Evolutionary conservation across 129 eudicot species (phyloP).

Genomic region (Saussurea involucrata): DNA sequence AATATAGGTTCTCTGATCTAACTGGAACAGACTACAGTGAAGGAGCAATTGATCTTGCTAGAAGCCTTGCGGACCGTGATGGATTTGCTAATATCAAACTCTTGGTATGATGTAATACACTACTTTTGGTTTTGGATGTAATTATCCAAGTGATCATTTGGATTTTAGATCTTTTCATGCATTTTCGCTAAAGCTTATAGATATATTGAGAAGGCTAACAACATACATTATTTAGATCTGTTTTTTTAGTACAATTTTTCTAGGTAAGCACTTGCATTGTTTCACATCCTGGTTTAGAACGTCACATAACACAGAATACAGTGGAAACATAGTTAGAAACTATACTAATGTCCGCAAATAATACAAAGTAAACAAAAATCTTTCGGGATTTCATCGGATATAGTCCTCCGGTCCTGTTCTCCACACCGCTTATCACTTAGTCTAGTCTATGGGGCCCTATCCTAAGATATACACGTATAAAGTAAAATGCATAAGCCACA

Average conservation of each 20-base stretch:
- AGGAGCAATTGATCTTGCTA: constrained; percentile 95
- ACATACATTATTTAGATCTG: background rate
- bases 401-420: background rate
- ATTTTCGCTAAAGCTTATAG: background rate
- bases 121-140: background rate
- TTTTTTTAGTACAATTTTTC: background rate
- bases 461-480: background rate
- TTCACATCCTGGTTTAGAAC: background rate
- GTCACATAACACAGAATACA: background rate
- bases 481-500: background rate
- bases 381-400: background rate
- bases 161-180: background rate
- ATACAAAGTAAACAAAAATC: background rate
- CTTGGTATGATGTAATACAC: constrained; percentile 48
- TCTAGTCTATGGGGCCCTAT: background rate
- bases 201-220: background rate
- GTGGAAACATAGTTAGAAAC: background rate
- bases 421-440: background rate
- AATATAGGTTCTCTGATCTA: constrained; percentile 82
- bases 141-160: no score
- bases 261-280: background rate
- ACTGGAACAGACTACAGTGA: constrained; percentile 95
- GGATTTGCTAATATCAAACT: constrained; percentile 68
- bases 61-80: constrained; percentile 83
- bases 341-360: background rate